Evolutionary conservation across 208 protist genomes (phyloP).

Genomic region (Balamuthia mandrillaris): DNA sequence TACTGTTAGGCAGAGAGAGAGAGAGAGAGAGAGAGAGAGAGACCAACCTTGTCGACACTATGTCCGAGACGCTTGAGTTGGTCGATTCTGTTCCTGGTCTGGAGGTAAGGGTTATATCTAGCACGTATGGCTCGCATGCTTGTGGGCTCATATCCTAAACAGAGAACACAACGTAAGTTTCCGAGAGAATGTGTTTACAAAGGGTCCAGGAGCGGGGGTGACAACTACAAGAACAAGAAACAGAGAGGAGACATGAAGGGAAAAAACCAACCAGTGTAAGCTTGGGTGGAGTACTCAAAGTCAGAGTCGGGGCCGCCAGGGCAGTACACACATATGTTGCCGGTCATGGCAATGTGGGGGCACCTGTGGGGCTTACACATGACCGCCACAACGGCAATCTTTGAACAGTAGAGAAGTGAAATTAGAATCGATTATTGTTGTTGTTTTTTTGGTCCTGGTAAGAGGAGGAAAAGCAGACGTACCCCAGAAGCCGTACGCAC

Average conservation of each 20-base stretch:
- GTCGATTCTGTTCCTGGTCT: constrained; percentile 78
- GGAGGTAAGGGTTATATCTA: constrained; percentile 85
- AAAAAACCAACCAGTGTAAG: too few relatives aligned
- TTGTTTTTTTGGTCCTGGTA: background rate
- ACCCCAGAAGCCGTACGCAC: constrained; percentile 87
- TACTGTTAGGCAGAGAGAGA: background rate
- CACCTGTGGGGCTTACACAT: constrained; percentile 94
- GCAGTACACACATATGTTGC: constrained; percentile 86
- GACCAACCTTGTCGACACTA: constrained; percentile 72
- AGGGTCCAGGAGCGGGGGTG: too few relatives aligned
- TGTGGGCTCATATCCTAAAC: constrained; percentile 86
- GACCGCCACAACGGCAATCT: constrained; percentile 84
- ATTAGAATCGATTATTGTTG: background rate
- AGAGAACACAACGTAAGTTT: too few relatives aligned
- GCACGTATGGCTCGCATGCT: constrained; percentile 89
- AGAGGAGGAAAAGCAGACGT: background rate
- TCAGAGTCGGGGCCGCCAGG: constrained; percentile 90
- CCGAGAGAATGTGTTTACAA: too few relatives aligned
- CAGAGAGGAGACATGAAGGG: too few relatives aligned
- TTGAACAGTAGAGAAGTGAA: background rate
- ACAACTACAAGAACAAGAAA: too few relatives aligned
- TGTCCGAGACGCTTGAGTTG: constrained; percentile 85
- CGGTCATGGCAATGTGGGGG: constrained; percentile 86
- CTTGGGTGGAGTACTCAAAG: constrained; percentile 91
- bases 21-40: background rate